Evolutionary conservation across 1,284 basidiomycete genomes (phyloP).

Genomic region (Rhodotorula mucilaginosa): DNA sequence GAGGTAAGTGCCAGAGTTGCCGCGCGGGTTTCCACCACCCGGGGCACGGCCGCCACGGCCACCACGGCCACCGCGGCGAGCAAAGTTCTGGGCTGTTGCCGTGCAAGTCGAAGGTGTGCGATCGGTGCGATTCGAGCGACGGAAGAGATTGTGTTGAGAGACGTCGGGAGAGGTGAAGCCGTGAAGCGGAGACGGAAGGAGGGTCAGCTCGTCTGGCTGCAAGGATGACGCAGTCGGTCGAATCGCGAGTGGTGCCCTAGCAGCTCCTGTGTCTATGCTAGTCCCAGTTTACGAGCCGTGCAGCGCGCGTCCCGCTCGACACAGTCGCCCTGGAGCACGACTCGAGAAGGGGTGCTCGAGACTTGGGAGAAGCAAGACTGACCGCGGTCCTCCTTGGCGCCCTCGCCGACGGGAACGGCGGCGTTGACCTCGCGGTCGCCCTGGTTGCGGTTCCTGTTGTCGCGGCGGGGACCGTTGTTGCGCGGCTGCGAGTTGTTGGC

Average conservation of each 20-base stretch:
- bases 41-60: conserved; percentile 24
- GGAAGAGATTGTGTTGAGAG: no score
- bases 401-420: conserved; percentile 32
- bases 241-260: no score
- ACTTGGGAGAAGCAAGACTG: neutral
- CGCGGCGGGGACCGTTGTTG: conserved; percentile 11
- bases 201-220: no score
- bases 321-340: no score
- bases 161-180: no score
- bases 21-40: conserved; percentile 37
- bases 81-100: conserved; percentile 27
- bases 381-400: conserved; percentile 41
- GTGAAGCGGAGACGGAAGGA: no score
- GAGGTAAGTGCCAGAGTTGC: conserved; percentile 41
- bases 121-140: neutral
- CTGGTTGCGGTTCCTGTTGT: conserved; percentile 9
- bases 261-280: neutral
- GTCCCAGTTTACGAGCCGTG: neutral
- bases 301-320: no score
- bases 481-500: conserved; percentile 14
- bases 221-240: no score
- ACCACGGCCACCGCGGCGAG: conserved; percentile 28
- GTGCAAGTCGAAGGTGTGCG: neutral
- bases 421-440: conserved; percentile 32
- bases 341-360: neutral